Conservation (phyloP, 257 asterid genomes). For the Solanum chilense region DNA sequence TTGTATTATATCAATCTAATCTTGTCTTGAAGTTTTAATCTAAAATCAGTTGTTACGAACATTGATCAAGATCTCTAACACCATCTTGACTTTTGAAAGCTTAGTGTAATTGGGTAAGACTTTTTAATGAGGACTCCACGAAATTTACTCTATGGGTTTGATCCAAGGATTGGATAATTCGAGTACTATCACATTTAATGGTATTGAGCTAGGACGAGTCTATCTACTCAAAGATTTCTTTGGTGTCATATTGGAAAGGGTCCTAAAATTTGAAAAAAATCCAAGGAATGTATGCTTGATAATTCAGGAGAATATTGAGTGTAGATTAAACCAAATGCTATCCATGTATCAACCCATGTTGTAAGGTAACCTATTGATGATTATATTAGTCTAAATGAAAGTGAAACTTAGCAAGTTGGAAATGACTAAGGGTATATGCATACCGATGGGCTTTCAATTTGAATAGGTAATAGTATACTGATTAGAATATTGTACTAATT, state of each 20-base stretch:
- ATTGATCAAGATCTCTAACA: too few species aligned
- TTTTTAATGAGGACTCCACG: not conserved
- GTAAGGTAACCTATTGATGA: not conserved
- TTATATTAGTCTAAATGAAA: too few species aligned
- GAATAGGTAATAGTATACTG: too few species aligned
- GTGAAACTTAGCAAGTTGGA: too few species aligned
- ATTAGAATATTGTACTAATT: not conserved
- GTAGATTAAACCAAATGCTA: not conserved
- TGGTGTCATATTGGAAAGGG: not conserved
- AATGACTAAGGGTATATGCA: too few species aligned
- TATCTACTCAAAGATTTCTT: not conserved
- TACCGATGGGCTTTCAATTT: too few species aligned
- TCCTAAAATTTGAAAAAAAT: not conserved
- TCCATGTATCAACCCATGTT: not conserved
- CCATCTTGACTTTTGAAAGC: not conserved
- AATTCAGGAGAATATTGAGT: not conserved
- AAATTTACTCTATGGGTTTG: not conserved
- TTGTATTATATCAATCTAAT: too few species aligned
- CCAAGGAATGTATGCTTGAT: not conserved
- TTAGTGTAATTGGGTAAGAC: not conserved
- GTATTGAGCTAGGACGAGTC: not conserved
- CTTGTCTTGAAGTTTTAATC: too few species aligned
- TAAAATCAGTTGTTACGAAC: too few species aligned
- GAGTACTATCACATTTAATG: not conserved
- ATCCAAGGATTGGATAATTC: not conserved